Base-by-base conservation (phyloP, 805 yeast species). In the Barnettozyma siamensis region DNA sequence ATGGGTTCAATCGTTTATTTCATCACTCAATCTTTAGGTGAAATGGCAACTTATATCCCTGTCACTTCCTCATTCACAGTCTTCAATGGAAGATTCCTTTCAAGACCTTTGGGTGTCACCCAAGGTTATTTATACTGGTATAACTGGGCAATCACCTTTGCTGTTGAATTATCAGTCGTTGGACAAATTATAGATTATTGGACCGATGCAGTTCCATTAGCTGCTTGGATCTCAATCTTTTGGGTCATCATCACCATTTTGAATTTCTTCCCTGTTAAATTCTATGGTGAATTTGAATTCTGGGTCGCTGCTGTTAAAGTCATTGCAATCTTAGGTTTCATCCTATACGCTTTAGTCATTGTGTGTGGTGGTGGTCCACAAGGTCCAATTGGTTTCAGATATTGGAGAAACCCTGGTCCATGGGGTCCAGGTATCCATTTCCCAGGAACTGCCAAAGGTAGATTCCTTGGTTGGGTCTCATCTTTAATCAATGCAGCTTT, bases 21-120 rank as follows among this genome's bases (percentile, higher is more conserved):
- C 12, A 83, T 83, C 38, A 77, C 85, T 17, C 88, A 82, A 57
- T 73, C 83, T 4, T 64, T 83, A 42, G 89, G 88, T 54, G 91
- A 83, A 60, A 80, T 83, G 89, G 88, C 88, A 38, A 82, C 88
- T 9, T 80, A 72, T 48, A 78, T 83, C n/a, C 89, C 89, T 7
- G 75, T 80, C 31, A 66, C 81, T 7, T 69, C 78, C 0, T 79
- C 87, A 0, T 80, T 82, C 61, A 75, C 84, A 23, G 84, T 79
- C 35, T 83, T 82, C 57, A 72, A 80, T n/a, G 68, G 82, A 8
- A 67, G 83, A 51, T 83, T 81, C 67, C 59, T 80, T 26, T 76
- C 83, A 5, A 83, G 80, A 15, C 75, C 88, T 7, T 59, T 80
- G 30, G 91, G 89, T 42, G 83, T 79, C 33, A 78, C 88, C 26